Conservation (phyloP, 768 basidiomycete species). For the Leccinum aurantiacum region DNA sequence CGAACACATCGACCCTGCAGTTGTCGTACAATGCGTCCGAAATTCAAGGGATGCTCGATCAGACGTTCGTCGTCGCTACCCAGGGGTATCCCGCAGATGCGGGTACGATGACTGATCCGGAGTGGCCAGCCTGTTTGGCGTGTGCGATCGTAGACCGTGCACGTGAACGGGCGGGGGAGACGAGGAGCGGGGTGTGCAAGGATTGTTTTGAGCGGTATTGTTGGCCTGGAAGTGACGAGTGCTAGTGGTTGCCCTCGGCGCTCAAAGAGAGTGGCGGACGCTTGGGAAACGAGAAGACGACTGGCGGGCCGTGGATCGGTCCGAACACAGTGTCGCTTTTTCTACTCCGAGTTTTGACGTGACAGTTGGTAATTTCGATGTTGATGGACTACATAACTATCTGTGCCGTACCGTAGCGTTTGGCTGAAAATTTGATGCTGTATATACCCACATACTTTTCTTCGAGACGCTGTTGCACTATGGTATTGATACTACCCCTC, state of each 20-base stretch:
- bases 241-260: background rate
- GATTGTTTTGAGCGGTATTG: conserved; percentile 35
- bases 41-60: conserved; percentile 45
- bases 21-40: conserved; percentile 37
- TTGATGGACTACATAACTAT: background rate
- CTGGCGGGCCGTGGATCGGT: background rate
- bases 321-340: background rate
- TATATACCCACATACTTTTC: background rate
- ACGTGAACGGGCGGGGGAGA: conserved; percentile 26
- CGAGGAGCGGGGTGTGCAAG: conserved; percentile 32
- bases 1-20: conserved; percentile 45
- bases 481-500: background rate
- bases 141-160: conserved; percentile 53
- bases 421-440: no score
- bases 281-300: background rate
- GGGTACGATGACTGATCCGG: conserved; percentile 31
- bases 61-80: conserved; percentile 44
- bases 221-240: conserved; percentile 21
- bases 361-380: background rate
- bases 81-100: conserved; percentile 39
- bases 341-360: background rate
- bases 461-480: background rate
- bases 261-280: background rate
- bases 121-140: conserved; percentile 52
- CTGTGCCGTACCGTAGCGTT: background rate